Base-by-base conservation (phyloP, 257 asterid species). In the Nicotiana tomentosiformis region DNA sequence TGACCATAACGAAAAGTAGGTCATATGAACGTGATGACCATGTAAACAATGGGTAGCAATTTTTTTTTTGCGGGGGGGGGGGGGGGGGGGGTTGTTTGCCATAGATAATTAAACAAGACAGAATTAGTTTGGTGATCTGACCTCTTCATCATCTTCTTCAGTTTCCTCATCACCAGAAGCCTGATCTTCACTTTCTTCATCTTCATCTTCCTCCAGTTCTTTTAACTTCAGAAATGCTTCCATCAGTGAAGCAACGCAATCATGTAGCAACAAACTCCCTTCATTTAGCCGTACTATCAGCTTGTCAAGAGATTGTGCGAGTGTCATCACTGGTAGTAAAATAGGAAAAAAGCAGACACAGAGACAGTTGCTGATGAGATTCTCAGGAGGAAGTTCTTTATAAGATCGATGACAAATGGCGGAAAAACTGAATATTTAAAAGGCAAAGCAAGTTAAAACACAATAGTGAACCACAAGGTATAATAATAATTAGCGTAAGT, bases 121-220 rank as follows among this genome's bases (percentile, higher is more conserved):
- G 30, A 67, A 81, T 46, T 81, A 66, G 57, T 37, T 81, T 20
- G 23, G 77, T 81, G 32, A 80, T 7, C 77, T 51, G 80, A 69
- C 85, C 76, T 86, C 87, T n/a, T 82, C 85, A 39, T 83, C 83
- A 51, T 84, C 88, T 3, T 84, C 88, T 49, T 83, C 88, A 20
- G 69, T 37, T 23, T 85, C 88, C 58, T 84, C 90, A 65, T 88
- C 89, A 68, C 46, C 83, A 68, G 76, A 85, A 29, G 65, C 82
- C 66, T 26, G 88, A 30, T 86, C 89, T 66, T 83, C 86, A 76
- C 79, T 78, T 33, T 84, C 89, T 62, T 78, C 89, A 10, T 68
- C 84, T 32, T 80, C 84, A 1, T 57, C 88, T 80, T 53, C 82
- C 58, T 82, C 85, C 66, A 84, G n/a, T 83, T 84, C 88, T 82